phyloP scores from a whole-genome alignment of 345 rosid genomes.

The Acer campestre region DNA sequence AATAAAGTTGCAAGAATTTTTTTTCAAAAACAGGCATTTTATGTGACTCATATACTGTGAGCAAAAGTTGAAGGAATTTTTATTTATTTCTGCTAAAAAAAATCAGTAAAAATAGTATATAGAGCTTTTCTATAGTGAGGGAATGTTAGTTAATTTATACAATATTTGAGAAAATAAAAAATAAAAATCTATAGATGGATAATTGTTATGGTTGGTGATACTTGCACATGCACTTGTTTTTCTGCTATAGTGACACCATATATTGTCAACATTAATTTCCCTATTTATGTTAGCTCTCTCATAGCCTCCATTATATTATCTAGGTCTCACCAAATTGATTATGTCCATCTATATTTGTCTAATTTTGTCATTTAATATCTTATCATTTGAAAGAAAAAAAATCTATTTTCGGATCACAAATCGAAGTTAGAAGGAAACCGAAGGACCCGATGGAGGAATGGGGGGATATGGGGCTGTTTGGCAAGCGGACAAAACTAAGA shows the following conservation, averaged over 20 bases:
- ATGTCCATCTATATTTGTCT: not conserved
- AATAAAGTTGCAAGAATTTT: not conserved
- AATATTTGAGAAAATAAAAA: not conserved
- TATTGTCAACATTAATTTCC: not conserved
- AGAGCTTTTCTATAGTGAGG: not conserved
- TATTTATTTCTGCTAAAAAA: not conserved
- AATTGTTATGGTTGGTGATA: not conserved
- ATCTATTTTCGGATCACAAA: not conserved
- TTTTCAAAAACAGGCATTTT: not conserved
- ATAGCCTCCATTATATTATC: not conserved
- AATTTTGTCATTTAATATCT: too few species aligned
- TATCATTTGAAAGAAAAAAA: too few species aligned
- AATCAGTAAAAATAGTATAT: not conserved
- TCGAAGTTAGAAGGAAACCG: not conserved
- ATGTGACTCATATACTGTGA: not conserved
- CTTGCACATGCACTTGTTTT: constrained; percentile 16
- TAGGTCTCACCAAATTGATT: constrained; percentile 1
- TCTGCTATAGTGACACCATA: not conserved
- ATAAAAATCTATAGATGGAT: not conserved
- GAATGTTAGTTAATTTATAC: not conserved
- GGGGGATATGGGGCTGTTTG: not conserved
- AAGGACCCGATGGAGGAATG: not conserved
- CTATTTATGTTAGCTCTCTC: not conserved
- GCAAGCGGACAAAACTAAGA: not conserved
- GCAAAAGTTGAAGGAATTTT: not conserved